Evolutionary conservation across 768 basidiomycete genomes (phyloP), one percentile per base, ranked within the genome.

Genomic region (Hortiboletus flavorubellus): DNA sequence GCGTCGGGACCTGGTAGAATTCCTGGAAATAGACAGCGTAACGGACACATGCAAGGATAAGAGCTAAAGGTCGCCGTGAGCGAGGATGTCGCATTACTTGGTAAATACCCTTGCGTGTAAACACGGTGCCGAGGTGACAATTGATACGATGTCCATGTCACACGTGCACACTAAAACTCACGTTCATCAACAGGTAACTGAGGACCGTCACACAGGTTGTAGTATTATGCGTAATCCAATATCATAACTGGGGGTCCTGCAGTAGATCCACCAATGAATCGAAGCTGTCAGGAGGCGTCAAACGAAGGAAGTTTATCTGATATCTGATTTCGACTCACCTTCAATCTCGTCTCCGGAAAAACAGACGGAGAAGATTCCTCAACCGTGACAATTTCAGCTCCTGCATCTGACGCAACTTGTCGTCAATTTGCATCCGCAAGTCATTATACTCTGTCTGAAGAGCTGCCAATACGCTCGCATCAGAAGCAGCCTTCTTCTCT

Each of bases 381-480:
- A 47, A 40, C 46, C 48, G 12, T 12, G 63, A 21, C 33, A 53
- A 11, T 37, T 52, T 64, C 30, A 64, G 42, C 33, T 44, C 37
- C 9, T 58, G 30, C 63, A 59, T 54, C 26, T 56, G 54, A 33
- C 7, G 34, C 21, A 61, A n/a, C 50, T 8, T 49, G 15, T 53
- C 45, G 26, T 61, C 54, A 29, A 58, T 38, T 18, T 58, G 52
- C 6, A 0, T 1, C 1, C 45, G 56, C 50, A 64, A 41, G 0
- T 40, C 56, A 9, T n/a, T 21, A 34, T 55, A 55, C 15, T 65
- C 58, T 18, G 1, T 14, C 41, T 56, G 54, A 18, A 65, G 64
- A 1, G 50, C 53, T 2, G 1, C 45, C 21, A 54, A 23, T 1
- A 44, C 10, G 7, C 16, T 14, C 6, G 23, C 15, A 0, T 60